A percentile compares a stretch with the other conserved stretches of the same genome.
Evolutionary conservation across 306 rosid genomes (phyloP).

Genomic region (Gynostemma pentaphyllum): DNA sequence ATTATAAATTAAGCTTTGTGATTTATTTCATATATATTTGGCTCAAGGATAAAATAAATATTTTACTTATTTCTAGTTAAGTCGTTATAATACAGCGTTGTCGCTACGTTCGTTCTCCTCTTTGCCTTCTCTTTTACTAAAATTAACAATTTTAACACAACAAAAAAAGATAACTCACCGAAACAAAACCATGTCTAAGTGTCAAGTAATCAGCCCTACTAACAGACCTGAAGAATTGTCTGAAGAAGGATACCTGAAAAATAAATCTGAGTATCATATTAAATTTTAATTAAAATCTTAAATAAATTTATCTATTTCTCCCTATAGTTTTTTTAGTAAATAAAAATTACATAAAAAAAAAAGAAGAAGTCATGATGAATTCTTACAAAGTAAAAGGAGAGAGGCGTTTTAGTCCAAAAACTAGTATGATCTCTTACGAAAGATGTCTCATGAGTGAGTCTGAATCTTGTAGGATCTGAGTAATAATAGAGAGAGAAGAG

Average conservation of each 20-base stretch:
- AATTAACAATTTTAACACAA: not conserved
- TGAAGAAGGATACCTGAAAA: constrained; percentile 66
- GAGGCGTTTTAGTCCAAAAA: constrained; percentile 60
- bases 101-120: too few relatives aligned
- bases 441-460: constrained; percentile 90
- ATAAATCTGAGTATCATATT: not conserved
- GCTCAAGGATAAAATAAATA: too few relatives aligned
- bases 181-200: constrained; percentile 79
- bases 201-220: constrained; percentile 83
- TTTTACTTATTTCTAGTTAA: too few relatives aligned
- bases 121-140: too few relatives aligned
- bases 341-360: too few relatives aligned
- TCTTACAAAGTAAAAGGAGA: constrained; percentile 75
- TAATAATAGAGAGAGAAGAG: not conserved
- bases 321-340: too few relatives aligned
- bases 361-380: not conserved
- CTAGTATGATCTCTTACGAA: constrained; percentile 71
- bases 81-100: too few relatives aligned
- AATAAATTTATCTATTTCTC: not conserved
- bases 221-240: constrained; percentile 92
- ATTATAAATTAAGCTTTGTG: too few relatives aligned
- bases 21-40: too few relatives aligned
- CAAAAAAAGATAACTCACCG: constrained; percentile 30
- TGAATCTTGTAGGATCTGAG: constrained; percentile 76
- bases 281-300: not conserved